phyloP scores from a whole-genome alignment of 305 asterid species.

The Andrographis paniculata region DNA sequence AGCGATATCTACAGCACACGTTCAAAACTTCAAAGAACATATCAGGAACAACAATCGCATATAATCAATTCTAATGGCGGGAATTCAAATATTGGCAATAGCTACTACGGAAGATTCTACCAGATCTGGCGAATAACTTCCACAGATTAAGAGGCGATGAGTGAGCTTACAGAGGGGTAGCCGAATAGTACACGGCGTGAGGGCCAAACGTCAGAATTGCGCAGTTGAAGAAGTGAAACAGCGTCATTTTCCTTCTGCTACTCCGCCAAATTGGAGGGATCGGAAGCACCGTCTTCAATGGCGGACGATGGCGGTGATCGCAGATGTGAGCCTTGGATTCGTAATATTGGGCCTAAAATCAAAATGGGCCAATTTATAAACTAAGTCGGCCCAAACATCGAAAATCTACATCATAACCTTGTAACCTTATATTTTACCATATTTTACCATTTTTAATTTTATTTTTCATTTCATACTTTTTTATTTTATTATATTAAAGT shows the following conservation, averaged over 20 bases:
- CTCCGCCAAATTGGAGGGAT: neutral
- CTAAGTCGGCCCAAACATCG: no score
- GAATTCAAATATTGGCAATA: neutral
- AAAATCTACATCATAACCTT: no score
- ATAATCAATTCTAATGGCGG: neutral
- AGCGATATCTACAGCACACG: no score
- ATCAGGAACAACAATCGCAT: neutral
- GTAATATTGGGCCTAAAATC: no score
- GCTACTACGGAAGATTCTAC: neutral
- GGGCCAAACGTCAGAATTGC: conserved; percentile 74
- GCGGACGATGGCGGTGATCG: no score
- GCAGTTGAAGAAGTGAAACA: conserved; percentile 74
- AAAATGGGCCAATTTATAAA: no score
- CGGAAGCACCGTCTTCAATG: neutral
- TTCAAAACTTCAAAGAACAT: neutral
- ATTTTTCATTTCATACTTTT: no score
- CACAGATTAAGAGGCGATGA: neutral
- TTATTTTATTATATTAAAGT: no score
- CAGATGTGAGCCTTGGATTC: no score
- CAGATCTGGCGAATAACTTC: neutral
- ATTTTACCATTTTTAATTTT: no score
- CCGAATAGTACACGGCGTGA: conserved; percentile 72
- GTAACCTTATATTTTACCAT: no score
- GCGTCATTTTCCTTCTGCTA: conserved; percentile 35
- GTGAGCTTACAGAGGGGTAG: conserved; percentile 59